Evolutionary conservation across 805 yeast species (phyloP).

Genomic region (Starmerella vaccinii): DNA sequence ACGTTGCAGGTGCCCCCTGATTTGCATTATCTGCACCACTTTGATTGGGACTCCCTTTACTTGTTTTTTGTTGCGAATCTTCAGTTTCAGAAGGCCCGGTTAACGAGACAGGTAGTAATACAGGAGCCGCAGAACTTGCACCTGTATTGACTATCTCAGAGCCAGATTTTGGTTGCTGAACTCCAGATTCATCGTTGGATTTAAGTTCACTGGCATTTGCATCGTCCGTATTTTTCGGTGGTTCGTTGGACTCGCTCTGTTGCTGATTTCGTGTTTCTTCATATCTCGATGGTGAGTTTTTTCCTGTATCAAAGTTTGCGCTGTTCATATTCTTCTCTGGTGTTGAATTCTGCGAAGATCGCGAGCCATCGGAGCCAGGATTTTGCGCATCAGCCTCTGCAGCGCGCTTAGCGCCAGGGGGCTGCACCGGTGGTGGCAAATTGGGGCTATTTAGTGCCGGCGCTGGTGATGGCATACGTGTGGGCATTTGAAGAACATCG

Average conservation of each 20-base stretch:
- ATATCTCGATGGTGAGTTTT: background rate
- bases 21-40: no score
- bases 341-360: background rate
- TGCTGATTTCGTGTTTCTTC: background rate
- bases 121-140: no score
- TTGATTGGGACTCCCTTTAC: no score
- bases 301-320: background rate
- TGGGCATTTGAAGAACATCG: background rate
- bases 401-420: background rate
- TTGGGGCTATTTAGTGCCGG: background rate
- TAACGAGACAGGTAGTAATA: no score
- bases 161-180: no score
- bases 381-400: background rate
- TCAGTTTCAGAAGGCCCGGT: no score
- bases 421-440: conserved; percentile 6
- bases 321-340: background rate
- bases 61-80: no score
- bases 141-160: no score
- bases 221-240: background rate
- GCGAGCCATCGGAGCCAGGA: background rate
- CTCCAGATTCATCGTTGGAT: background rate
- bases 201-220: background rate
- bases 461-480: background rate
- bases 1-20: no score
- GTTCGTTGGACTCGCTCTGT: background rate